Evolutionary conservation across 345 rosid species (phyloP).

Genomic region (Salix brachista): DNA sequence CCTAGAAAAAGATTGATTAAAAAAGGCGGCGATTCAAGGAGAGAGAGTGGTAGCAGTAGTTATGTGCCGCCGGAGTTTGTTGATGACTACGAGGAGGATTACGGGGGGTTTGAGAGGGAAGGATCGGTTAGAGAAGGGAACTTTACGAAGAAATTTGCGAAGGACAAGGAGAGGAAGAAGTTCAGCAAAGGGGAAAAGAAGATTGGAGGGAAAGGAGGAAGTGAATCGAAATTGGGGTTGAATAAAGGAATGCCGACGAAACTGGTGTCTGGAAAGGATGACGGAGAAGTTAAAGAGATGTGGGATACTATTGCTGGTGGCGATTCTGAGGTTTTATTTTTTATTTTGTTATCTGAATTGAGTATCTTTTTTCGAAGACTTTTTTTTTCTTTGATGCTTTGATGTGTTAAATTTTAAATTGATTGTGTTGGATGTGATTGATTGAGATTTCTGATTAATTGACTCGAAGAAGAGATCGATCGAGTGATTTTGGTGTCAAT

Average conservation of each 20-base stretch:
- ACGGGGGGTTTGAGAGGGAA: constrained; percentile 36
- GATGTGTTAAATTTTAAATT: constrained; percentile 8
- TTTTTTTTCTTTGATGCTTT: neutral
- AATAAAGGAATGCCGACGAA: constrained; percentile 21
- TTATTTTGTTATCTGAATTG: neutral
- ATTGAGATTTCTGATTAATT: neutral
- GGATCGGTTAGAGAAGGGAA: constrained; percentile 35
- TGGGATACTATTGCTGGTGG: constrained; percentile 85
- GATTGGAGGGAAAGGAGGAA: constrained; percentile 38
- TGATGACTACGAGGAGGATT: constrained; percentile 50
- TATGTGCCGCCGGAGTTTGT: constrained; percentile 43
- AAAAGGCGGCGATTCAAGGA: constrained; percentile 42
- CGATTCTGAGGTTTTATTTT: constrained; percentile 65
- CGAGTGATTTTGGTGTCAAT: neutral
- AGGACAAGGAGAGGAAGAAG: constrained; percentile 57
- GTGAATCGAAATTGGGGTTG: constrained; percentile 34
- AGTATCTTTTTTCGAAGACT: neutral
- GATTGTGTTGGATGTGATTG: neutral
- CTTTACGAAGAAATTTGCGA: constrained; percentile 54
- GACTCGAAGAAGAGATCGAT: neutral
- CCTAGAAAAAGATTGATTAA: constrained; percentile 86
- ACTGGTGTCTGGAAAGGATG: constrained; percentile 43
- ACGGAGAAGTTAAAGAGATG: constrained; percentile 83
- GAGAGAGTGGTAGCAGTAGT: constrained; percentile 16
- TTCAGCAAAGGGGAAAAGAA: constrained; percentile 35